Evolutionary conservation across 2,329 filamentous ascomycete species (phyloP).

Genomic region (Aspergillus sp.): DNA sequence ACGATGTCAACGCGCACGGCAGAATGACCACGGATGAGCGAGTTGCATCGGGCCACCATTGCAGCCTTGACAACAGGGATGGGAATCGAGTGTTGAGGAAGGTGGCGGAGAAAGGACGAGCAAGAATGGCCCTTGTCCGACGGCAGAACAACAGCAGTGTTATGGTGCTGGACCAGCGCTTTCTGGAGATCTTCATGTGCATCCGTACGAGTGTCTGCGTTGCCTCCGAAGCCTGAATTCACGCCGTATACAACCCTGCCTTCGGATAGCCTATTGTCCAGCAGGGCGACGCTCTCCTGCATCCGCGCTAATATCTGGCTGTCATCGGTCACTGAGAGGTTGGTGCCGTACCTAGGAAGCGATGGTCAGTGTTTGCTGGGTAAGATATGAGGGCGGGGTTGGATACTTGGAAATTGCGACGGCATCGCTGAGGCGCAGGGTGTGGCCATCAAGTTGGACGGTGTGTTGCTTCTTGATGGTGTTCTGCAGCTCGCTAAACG

Average conservation of each 20-base stretch:
- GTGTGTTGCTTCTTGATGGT: neutral
- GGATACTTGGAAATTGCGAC: constrained; percentile 2
- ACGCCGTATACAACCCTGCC: constrained; percentile 46
- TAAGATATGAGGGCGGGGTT: neutral
- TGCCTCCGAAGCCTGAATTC: constrained; percentile 68
- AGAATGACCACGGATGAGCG: constrained; percentile 55
- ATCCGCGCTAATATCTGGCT: constrained; percentile 6
- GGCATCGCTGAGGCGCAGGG: constrained; percentile 1
- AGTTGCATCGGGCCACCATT: constrained; percentile 57
- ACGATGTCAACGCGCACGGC: constrained; percentile 40
- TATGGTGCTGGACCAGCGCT: constrained; percentile 39
- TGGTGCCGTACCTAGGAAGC: neutral
- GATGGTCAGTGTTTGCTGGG: neutral
- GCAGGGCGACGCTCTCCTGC: constrained; percentile 14
- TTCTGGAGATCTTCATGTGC: constrained; percentile 51
- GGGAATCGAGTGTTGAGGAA: constrained; percentile 45
- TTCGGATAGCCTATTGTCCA: constrained; percentile 10
- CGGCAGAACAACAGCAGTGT: constrained; percentile 47
- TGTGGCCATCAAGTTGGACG: neutral
- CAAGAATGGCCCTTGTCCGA: constrained; percentile 16
- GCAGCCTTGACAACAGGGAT: constrained; percentile 53
- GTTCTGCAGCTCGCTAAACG: neutral
- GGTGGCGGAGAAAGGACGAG: neutral
- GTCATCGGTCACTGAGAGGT: neutral
- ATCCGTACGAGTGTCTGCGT: constrained; percentile 60